Base-by-base conservation (phyloP, 2,329 filamentous ascomycete genomes). In the Colletotrichum tropicale region DNA sequence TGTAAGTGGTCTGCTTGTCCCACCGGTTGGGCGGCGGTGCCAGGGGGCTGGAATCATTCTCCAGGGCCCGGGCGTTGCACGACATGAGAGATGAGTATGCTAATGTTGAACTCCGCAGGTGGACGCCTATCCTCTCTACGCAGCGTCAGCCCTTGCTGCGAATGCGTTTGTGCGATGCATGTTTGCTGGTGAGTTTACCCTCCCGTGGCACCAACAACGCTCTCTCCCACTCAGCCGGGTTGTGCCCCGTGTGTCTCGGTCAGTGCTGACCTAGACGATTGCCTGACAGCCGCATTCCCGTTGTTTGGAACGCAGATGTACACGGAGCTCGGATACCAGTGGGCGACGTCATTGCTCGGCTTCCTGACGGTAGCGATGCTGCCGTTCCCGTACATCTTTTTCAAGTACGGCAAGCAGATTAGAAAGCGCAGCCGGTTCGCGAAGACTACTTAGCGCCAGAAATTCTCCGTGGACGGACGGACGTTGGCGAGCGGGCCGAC, bases 241-340 rank as follows among this genome's bases (percentile, higher is more conserved):
- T 66, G 71, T 34, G 30, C 30, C 66, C 43, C 56, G 28, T 76
- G 58, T 74, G 58, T 74, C 60, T 74, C 43, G 58, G 26, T 36
- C 56, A 26, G 24, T 48, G 71, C 71, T 76, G 62, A 76, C 65
- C 34, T 52, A 28, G 28, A 65, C n/a, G 43, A 52, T 24, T 58
- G 34, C 64, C 66, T 43, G 60, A 38, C 77, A 91, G 95, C 95
- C 68, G 91, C 92, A 5, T 96, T 96, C 79, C 94, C 94, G 16
- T 86, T 96, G 4, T 96, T 96, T 82, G 93, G 93, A 18, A 89
- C 91, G 32, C 93, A 93, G 78, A 91, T 96, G 92, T 96, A 95
- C 81, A 82, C 90, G 10, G 88, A 85, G 30, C 87, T 96, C 28
- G 94, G 94, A 18, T 90, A 93, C 74, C 91, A 93, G 76, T 96